phyloP scores from a whole-genome alignment of 257 asterid species.

The Solanum bulbocastanum region DNA sequence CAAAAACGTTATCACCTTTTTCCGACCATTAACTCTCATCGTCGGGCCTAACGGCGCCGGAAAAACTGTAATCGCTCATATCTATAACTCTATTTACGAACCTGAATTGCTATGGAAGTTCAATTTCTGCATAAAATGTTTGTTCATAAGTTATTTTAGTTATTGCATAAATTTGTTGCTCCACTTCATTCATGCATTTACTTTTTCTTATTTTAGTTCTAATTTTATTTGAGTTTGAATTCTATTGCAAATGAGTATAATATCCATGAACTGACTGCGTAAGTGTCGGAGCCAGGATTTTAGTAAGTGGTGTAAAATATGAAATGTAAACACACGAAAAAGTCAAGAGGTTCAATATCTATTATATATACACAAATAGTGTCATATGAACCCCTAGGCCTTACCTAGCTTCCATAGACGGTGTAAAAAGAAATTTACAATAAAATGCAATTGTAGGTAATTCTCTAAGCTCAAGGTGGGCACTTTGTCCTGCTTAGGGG shows the following conservation, averaged over 20 bases:
- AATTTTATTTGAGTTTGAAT: neutral
- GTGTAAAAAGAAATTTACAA: neutral
- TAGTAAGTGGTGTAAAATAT: neutral
- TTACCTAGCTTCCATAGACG: neutral
- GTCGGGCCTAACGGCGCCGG: conserved; percentile 99
- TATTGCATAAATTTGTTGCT: neutral
- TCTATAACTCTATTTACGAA: neutral
- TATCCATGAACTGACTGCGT: neutral
- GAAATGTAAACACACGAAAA: neutral
- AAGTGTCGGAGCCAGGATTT: neutral
- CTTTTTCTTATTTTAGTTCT: neutral
- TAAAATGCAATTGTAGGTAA: neutral
- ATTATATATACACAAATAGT: neutral
- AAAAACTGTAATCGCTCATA: conserved; percentile 47
- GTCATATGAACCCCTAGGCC: neutral
- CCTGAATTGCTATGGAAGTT: neutral
- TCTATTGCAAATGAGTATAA: neutral
- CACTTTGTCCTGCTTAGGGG: neutral
- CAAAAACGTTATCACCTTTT: conserved; percentile 86
- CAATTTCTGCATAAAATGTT: neutral
- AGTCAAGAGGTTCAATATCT: neutral
- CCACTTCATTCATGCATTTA: neutral
- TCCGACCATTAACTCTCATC: conserved; percentile 85
- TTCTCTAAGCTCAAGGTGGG: neutral
- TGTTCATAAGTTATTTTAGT: neutral